Base-by-base conservation (phyloP, 805 yeast genomes). In the Candida montana region DNA sequence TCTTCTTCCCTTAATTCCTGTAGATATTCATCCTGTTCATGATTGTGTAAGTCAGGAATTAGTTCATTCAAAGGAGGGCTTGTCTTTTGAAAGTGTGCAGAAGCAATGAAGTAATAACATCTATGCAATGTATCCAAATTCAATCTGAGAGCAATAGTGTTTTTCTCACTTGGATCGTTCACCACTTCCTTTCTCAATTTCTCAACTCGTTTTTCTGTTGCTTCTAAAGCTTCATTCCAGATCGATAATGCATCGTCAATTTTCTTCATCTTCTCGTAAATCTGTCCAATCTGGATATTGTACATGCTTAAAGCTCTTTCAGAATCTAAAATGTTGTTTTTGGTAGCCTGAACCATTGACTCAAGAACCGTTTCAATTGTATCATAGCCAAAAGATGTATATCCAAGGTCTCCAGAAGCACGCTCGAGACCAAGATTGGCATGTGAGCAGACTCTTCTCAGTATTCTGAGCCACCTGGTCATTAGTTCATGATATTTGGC, bases 381-480 rank as follows among this genome's bases (percentile, higher is more conserved):
- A 40, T 74, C 64, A 67, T 26, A 37, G 6, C 47, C 43, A 18
- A 20, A 38, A 6, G 39, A 39, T 5, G 42, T 35, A n/a, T 29
- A 26, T 7, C 35, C 32, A 3, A 32, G 10, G 7, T 24, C 35
- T 12, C 17, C 19, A 12, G 18, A 12, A 10, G n/a, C 20, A 17
- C 20, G 21, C 7, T 35, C 34, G 40, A 58, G 30, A 52, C 61
- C 47, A 48, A 60, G 37, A 52, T 75, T 77, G 1, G 95, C 87
- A 62, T 87, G 95, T 45, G 93, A 85, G 52, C 97, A 91, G 0
- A 85, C 70, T 53, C 85, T 88, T 27, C 98, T 68, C 23, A 91
- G 62, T 36, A 74, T 68, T 6, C 71, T 67, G 7, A 91, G 64
- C 93, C 95, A 87, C 10, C 65, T 65, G 38, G 84, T 68, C 80